phyloP scores from a whole-genome alignment of 1,284 basidiomycete species.

The Sporisorium graminicola region DNA sequence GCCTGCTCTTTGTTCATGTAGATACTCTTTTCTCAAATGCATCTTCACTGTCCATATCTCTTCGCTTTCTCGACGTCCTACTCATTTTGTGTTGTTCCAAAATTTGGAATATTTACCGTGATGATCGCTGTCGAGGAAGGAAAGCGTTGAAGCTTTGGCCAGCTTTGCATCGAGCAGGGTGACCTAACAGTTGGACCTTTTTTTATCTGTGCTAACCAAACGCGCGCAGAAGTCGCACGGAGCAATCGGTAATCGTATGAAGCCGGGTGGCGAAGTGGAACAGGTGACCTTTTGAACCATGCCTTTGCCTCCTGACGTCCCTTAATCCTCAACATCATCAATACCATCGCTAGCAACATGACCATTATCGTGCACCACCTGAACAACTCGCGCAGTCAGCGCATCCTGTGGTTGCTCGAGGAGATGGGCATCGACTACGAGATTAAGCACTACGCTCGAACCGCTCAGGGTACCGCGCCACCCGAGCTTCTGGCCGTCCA shows the following conservation, averaged over 20 bases:
- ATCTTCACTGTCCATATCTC: conserved; percentile 8
- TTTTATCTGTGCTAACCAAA: not conserved
- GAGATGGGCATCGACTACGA: conserved; percentile 65
- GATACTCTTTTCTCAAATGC: conserved; percentile 8
- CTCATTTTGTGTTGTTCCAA: not conserved
- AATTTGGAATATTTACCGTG: too few relatives aligned
- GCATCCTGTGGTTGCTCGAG: conserved; percentile 68
- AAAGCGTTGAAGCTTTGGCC: too few relatives aligned
- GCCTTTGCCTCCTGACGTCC: not conserved
- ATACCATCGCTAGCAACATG: conserved; percentile 24
- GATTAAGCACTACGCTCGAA: conserved; percentile 64
- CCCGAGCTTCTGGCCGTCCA: conserved; percentile 59
- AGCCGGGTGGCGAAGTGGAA: not conserved
- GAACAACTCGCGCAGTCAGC: conserved; percentile 67
- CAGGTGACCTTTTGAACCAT: too few relatives aligned
- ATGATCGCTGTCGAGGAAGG: too few relatives aligned
- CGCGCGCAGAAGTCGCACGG: not conserved
- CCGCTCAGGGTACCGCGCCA: conserved; percentile 56
- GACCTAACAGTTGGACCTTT: too few relatives aligned
- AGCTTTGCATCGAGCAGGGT: too few relatives aligned
- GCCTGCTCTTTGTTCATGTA: conserved; percentile 3
- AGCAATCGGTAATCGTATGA: not conserved
- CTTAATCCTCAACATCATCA: not conserved
- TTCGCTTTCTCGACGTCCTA: not conserved
- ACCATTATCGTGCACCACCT: conserved; percentile 64